phyloP scores from a whole-genome alignment of 805 yeast species.

The Candida golubevii region DNA sequence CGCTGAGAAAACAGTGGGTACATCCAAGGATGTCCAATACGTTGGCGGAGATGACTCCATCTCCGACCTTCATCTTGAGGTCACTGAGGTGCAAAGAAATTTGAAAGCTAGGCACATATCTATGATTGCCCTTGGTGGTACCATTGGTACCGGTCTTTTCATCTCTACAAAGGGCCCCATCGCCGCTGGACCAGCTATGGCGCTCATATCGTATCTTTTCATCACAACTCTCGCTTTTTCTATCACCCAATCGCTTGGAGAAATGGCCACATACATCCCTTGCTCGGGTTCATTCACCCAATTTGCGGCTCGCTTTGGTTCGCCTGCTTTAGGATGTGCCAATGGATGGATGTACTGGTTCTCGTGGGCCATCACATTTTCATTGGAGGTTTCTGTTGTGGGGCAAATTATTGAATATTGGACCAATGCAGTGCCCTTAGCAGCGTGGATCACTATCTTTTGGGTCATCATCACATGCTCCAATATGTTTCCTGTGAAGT shows the following conservation, averaged over 20 bases:
- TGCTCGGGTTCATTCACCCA: constrained; percentile 66
- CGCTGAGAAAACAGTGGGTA: constrained; percentile 14
- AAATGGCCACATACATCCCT: constrained; percentile 77
- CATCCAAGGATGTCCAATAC: constrained; percentile 17
- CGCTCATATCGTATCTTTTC: constrained; percentile 60
- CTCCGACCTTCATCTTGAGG: constrained; percentile 10
- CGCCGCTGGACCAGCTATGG: constrained; percentile 64
- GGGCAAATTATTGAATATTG: constrained; percentile 61
- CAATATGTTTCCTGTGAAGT: constrained; percentile 65
- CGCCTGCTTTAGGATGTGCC: constrained; percentile 70
- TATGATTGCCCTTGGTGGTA: constrained; percentile 77
- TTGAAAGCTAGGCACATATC: constrained; percentile 65
- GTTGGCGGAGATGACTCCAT: constrained; percentile 17
- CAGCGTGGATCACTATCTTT: constrained; percentile 69
- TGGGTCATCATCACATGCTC: constrained; percentile 50
- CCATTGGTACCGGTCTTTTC: constrained; percentile 76
- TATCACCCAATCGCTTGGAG: constrained; percentile 71
- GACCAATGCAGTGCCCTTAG: constrained; percentile 66
- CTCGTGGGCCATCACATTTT: constrained; percentile 73
- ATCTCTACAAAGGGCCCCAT: constrained; percentile 59
- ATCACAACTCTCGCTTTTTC: constrained; percentile 63
- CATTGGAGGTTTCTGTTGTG: constrained; percentile 66
- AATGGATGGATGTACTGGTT: constrained; percentile 74
- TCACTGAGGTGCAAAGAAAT: constrained; percentile 49
- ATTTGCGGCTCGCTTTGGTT: constrained; percentile 62